Base-by-base conservation (phyloP, 768 basidiomycete species). In the Lenzites betulinus region DNA sequence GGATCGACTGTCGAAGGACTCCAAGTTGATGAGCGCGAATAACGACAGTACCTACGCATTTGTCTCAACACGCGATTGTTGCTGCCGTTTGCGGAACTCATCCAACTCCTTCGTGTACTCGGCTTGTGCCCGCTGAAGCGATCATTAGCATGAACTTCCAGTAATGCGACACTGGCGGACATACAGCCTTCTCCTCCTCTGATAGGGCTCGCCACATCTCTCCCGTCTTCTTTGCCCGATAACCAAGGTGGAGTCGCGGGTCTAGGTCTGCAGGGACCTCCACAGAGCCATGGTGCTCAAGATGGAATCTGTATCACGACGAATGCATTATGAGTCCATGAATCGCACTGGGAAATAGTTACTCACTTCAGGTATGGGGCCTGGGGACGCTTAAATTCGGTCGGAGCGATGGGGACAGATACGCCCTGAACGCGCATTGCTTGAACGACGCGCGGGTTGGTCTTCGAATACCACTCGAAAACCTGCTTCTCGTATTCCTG, bases 131-230 rank as follows among this genome's bases (percentile, higher is more conserved):
- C 38, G 35, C 59, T 54, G 25, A 12, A 13, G 38, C 9, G 1
- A 13, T 51, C 3, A n/a, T 22, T 16, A 22, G 25, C 41, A 22
- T 20, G 20, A 11, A 4, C 13, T 16, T 3, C 43, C 18, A 1
- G 2, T 22, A 18, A 25, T 11, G 13, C 1, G 7, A 18, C 7
- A 22, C 13, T 7, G 11, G 12, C n/a, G 50, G 23, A 63, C 57
- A 22, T 51, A 64, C 62, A 41, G 22, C 44, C 30, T 57, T 64
- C 54, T 64, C 62, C 28, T 50, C 54, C 9, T 44, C 36, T 25
- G 58, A 38, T 12, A 56, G 1, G 2, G 15, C 9, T 0, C 20
- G 20, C 62, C 62, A 64, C 46, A 30, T 36, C 26, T 28, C 57
- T 9, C 13, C 46, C 0, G 47, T 23, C 23, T 33, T 35, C 28